Percentiles rank a stretch among this genome's conserved stretches.
Evolutionary conservation across 1,139 yeast genomes (phyloP).

Genomic region (Yamadazyma conglobata): DNA sequence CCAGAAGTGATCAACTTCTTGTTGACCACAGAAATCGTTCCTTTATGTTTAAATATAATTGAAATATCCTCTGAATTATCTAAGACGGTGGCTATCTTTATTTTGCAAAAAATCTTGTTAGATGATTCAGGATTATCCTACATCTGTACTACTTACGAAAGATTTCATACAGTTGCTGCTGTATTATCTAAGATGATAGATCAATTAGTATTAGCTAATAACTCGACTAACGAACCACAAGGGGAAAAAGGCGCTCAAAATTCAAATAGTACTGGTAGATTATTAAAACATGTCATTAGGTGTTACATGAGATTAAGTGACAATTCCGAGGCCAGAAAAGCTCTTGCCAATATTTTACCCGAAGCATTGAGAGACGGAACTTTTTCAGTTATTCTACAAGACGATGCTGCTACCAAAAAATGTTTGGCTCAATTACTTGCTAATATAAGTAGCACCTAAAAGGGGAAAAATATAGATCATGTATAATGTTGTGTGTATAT

Average conservation of each 20-base stretch:
- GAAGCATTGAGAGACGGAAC: constrained; percentile 90
- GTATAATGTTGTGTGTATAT: no score
- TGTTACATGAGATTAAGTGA: constrained; percentile 90
- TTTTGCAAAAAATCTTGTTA: constrained; percentile 84
- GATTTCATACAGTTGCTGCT: constrained; percentile 90
- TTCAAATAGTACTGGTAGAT: constrained; percentile 61
- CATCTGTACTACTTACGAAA: constrained; percentile 91
- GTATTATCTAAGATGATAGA: constrained; percentile 88
- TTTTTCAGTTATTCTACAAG: constrained; percentile 72
- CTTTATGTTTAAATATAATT: constrained; percentile 90
- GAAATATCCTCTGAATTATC: constrained; percentile 92
- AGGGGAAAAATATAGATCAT: constrained; percentile 3
- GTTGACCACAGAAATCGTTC: constrained; percentile 91
- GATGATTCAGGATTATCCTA: constrained; percentile 91
- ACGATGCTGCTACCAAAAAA: constrained; percentile 84
- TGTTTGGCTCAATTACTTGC: constrained; percentile 81
- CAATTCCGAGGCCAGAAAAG: constrained; percentile 85
- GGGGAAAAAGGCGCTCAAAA: constrained; percentile 28
- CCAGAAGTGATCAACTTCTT: constrained; percentile 91
- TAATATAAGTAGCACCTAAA: constrained; percentile 47
- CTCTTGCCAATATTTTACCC: constrained; percentile 80
- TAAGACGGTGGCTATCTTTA: constrained; percentile 94
- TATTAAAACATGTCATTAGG: constrained; percentile 89
- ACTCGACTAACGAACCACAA: constrained; percentile 7
- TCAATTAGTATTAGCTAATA: constrained; percentile 44